phyloP scores from a whole-genome alignment of 1,139 yeast species.

The Zygotorulaspora mrakii region DNA sequence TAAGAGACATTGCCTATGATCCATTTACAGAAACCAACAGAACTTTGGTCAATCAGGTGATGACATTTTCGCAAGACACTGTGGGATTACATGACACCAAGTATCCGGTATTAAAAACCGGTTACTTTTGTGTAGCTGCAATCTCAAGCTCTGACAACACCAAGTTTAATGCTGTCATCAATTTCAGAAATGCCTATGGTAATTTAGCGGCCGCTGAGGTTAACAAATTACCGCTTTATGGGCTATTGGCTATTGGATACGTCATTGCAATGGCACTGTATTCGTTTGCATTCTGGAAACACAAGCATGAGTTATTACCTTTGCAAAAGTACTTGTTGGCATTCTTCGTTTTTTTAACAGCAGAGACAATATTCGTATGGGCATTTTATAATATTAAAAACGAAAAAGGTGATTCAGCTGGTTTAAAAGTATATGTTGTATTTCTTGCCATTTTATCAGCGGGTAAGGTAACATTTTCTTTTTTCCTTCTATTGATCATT shows the following conservation, averaged over 20 bases:
- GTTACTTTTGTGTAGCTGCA: constrained; percentile 88
- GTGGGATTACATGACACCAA: constrained; percentile 58
- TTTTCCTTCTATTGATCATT: constrained; percentile 80
- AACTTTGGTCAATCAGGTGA: constrained; percentile 45
- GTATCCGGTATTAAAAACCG: constrained; percentile 69
- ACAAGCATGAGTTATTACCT: constrained; percentile 82
- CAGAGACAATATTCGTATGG: constrained; percentile 87
- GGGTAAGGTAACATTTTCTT: constrained; percentile 78
- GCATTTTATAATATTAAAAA: constrained; percentile 85
- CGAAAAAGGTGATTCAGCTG: constrained; percentile 54
- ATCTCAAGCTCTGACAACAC: constrained; percentile 39
- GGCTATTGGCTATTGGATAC: constrained; percentile 77
- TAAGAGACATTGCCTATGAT: constrained; percentile 38
- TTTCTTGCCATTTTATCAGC: constrained; percentile 77
- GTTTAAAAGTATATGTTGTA: constrained; percentile 69
- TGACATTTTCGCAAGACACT: constrained; percentile 52
- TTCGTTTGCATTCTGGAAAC: constrained; percentile 80
- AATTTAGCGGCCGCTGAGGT: constrained; percentile 84
- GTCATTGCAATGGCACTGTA: constrained; percentile 77
- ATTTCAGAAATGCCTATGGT: constrained; percentile 90
- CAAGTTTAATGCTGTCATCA: constrained; percentile 59
- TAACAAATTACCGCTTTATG: constrained; percentile 87
- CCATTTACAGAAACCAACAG: constrained; percentile 42
- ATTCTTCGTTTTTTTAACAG: constrained; percentile 74
- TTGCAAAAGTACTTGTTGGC: constrained; percentile 87